Evolutionary conservation across 371 early-diverging fungal genomes (phyloP).

Genomic region (Mortierella sp.): DNA sequence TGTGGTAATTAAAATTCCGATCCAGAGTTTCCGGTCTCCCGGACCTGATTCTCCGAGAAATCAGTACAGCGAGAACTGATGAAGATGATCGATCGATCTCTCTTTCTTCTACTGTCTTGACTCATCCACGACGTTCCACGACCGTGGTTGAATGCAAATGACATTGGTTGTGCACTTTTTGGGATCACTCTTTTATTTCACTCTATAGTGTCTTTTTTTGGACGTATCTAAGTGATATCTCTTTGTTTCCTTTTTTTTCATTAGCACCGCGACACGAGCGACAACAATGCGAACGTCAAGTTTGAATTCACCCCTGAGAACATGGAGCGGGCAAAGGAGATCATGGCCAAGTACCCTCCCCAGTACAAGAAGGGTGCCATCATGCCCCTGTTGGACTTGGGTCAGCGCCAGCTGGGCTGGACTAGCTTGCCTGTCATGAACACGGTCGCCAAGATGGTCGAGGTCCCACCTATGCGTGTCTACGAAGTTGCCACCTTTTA

Average conservation of each 20-base stretch:
- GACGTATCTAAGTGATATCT: too few species aligned
- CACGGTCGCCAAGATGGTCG: constrained; percentile 92
- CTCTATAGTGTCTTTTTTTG: too few species aligned
- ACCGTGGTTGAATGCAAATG: too few species aligned
- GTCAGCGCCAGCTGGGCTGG: constrained; percentile 95
- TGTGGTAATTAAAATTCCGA: constrained; percentile 65
- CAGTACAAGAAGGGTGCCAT: constrained; percentile 98
- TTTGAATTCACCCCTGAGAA: constrained; percentile 91
- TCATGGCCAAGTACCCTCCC: constrained; percentile 94
- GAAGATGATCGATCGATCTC: background rate
- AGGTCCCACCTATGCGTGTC: constrained; percentile 98
- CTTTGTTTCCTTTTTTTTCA: background rate
- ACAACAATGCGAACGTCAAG: constrained; percentile 88
- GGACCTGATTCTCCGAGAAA: constrained; percentile 41
- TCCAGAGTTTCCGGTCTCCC: constrained; percentile 9
- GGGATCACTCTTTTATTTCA: too few species aligned
- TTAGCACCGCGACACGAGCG: constrained; percentile 91
- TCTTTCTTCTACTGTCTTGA: background rate
- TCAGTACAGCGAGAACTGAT: background rate
- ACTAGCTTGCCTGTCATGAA: constrained; percentile 97
- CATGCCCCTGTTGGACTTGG: constrained; percentile 96
- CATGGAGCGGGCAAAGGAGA: constrained; percentile 83
- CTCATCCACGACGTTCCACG: background rate
- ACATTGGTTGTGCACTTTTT: too few species aligned
- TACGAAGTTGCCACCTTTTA: constrained; percentile 99